Evolutionary conservation across 2,329 filamentous ascomycete genomes (phyloP).

Genomic region (Xylaria polymorpha): DNA sequence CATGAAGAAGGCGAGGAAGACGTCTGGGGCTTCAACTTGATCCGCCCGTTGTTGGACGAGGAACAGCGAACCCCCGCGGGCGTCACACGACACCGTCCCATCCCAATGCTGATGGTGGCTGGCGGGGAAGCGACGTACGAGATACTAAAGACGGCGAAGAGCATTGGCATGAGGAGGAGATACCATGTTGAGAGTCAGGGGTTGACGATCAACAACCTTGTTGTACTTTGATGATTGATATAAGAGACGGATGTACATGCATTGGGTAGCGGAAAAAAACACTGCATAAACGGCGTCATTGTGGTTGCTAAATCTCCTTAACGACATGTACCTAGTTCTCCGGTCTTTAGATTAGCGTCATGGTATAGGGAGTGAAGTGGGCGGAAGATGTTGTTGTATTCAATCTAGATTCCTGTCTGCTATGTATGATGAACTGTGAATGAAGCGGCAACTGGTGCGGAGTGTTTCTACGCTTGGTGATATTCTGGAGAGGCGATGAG

Average conservation of each 20-base stretch:
- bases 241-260: constrained; percentile 13
- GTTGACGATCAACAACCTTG: constrained; percentile 79
- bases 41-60: constrained; percentile 78
- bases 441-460: background rate
- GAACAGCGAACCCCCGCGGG: constrained; percentile 77
- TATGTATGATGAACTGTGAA: too few relatives aligned
- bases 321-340: background rate
- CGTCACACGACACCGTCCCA: constrained; percentile 74
- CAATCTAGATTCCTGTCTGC: too few relatives aligned
- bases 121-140: constrained; percentile 75
- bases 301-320: constrained; percentile 18
- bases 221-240: constrained; percentile 64
- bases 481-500: background rate
- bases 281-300: constrained; percentile 38
- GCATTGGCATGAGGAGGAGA: constrained; percentile 79
- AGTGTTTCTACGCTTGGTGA: background rate
- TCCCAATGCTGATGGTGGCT: constrained; percentile 85
- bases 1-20: constrained; percentile 47
- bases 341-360: constrained; percentile 1
- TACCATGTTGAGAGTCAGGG: constrained; percentile 87
- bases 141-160: constrained; percentile 70
- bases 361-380: background rate
- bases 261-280: constrained; percentile 33
- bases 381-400: too few relatives aligned
- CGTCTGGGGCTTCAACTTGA: constrained; percentile 49